phyloP scores from a whole-genome alignment of 2,329 filamentous ascomycete genomes.

The Ophiocordyceps camponoti-rufipedis region DNA sequence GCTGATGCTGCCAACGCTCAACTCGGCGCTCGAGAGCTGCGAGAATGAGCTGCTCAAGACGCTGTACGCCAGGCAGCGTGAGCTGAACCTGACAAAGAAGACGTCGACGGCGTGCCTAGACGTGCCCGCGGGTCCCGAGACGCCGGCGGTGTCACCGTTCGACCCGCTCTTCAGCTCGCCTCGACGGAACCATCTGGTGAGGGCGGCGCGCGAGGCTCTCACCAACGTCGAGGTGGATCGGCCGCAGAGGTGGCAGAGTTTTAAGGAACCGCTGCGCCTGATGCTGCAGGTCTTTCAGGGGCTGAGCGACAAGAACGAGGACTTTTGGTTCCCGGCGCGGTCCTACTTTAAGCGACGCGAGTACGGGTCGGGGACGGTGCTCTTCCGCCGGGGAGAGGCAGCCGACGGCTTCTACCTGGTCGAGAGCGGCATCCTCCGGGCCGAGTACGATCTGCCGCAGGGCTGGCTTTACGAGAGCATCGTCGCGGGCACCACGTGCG shows the following conservation, averaged over 20 bases:
- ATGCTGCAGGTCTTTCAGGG: constrained; percentile 93
- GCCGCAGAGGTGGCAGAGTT: constrained; percentile 59
- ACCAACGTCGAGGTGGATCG: constrained; percentile 42
- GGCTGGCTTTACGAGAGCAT: constrained; percentile 82
- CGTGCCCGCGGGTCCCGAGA: constrained; percentile 22
- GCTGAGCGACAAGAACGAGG: constrained; percentile 68
- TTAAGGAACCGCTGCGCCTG: constrained; percentile 77
- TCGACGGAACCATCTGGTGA: constrained; percentile 55
- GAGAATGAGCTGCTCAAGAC: constrained; percentile 85
- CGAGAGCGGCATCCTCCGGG: constrained; percentile 73
- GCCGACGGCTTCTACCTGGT: constrained; percentile 80
- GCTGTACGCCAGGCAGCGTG: constrained; percentile 54
- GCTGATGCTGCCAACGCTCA: constrained; percentile 71
- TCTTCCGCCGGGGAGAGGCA: constrained; percentile 62
- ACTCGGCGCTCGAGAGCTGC: constrained; percentile 82
- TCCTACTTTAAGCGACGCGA: constrained; percentile 57
- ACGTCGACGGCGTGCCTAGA: constrained; percentile 25
- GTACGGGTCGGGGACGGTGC: constrained; percentile 47
- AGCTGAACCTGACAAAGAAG: constrained; percentile 27
- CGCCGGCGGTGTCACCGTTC: constrained; percentile 12
- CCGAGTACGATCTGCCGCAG: constrained; percentile 81
- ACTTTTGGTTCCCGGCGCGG: constrained; percentile 79
- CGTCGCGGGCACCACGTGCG: constrained; percentile 84
- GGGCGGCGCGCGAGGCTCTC: constrained; percentile 61
- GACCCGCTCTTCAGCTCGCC: constrained; percentile 52